Percentiles rank a stretch among this genome's conserved stretches.
Evolutionary conservation across 257 asterid genomes (phyloP).

Genomic region (Eucommia ulmoides): DNA sequence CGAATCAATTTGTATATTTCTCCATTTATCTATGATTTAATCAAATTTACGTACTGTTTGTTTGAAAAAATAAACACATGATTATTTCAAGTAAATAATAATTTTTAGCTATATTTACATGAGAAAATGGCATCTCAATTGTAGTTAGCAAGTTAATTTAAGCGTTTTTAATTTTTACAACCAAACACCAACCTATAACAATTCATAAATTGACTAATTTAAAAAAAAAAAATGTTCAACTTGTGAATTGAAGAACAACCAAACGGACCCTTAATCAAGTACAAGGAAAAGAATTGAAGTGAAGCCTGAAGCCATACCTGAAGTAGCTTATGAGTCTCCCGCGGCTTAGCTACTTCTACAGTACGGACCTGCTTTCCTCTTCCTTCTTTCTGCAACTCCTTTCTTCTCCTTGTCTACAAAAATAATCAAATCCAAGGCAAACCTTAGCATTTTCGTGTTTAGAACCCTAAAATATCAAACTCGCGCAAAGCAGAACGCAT

Average conservation of each 20-base stretch:
- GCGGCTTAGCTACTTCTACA: conserved; percentile 49
- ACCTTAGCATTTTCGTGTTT: too few species aligned
- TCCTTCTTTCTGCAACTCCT: conserved; percentile 27
- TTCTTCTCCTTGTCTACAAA: conserved; percentile 46
- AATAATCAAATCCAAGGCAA: background rate
- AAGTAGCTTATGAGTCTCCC: conserved; percentile 94
- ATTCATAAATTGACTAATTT: background rate
- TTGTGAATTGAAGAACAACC: too few species aligned
- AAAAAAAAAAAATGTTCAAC: background rate
- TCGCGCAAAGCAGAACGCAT: background rate
- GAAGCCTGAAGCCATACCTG: conserved; percentile 38
- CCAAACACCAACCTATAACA: background rate
- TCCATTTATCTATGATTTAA: too few species aligned
- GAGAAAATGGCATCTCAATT: background rate
- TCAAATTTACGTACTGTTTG: too few species aligned
- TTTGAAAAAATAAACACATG: too few species aligned
- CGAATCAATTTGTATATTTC: too few species aligned
- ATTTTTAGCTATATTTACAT: background rate
- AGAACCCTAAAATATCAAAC: background rate
- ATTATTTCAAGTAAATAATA: background rate
- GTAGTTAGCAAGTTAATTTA: background rate
- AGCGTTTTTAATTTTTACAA: background rate
- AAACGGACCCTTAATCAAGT: background rate
- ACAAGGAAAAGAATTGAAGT: background rate
- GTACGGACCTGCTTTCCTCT: conserved; percentile 13